These are phyloP conservation scores for Xylaria sp. DNA, from an alignment of 2,329 filamentous ascomycete species.

Conservation along the genomic window DNA sequence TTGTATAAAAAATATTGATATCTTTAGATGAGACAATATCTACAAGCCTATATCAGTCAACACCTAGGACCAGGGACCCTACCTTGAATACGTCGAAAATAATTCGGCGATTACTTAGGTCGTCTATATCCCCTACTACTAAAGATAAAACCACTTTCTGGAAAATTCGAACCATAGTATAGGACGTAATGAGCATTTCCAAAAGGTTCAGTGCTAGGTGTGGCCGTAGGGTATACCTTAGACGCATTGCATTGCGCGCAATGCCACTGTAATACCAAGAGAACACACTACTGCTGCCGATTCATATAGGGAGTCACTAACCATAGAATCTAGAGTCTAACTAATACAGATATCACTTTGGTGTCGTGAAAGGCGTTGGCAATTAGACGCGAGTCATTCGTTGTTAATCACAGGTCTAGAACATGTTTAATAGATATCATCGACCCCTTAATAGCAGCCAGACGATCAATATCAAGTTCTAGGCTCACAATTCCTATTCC, in stretches of 20 bases:
- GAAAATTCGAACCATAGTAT: slow-evolving; percentile 61
- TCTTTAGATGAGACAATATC: too few relatives aligned
- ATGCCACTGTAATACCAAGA: not conserved
- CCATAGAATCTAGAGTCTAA: not conserved
- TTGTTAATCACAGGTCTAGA: not conserved
- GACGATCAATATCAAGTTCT: not conserved
- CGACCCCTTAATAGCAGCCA: not conserved
- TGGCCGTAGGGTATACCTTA: not conserved
- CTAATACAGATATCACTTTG: not conserved
- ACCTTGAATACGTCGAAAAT: too few relatives aligned
- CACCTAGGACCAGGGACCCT: too few relatives aligned
- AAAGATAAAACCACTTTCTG: not conserved
- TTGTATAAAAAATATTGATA: too few relatives aligned
- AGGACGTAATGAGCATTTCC: slow-evolving; percentile 45
- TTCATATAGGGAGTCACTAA: not conserved
- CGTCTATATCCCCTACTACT: too few relatives aligned
- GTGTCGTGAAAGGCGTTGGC: not conserved
- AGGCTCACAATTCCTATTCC: not conserved
- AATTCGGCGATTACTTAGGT: too few relatives aligned
- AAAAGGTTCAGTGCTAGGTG: not conserved
- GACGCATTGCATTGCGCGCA: not conserved
- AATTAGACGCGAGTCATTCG: not conserved
- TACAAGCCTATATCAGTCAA: too few relatives aligned
- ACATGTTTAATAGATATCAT: not conserved
- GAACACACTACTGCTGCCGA: not conserved